Evolutionary conservation across 371 early-diverging fungal genomes (phyloP).

Genomic region (Syncephalastrum sp.): DNA sequence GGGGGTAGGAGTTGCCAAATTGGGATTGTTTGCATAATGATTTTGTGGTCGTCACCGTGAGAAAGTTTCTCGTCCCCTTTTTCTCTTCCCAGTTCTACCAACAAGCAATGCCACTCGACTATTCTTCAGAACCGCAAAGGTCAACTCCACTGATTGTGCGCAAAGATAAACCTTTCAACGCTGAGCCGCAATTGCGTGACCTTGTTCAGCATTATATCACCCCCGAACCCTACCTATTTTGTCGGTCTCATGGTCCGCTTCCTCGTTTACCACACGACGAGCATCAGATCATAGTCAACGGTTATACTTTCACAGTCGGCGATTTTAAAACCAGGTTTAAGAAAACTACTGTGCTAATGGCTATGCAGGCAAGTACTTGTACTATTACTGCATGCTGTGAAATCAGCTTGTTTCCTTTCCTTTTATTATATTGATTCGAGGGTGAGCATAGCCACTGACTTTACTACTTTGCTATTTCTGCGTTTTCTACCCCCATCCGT

Average conservation of each 20-base stretch:
- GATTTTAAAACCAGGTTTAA: constrained; percentile 33
- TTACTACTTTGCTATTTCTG: background rate
- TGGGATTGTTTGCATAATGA: too few species aligned
- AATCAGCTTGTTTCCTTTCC: background rate
- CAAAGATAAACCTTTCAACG: constrained; percentile 56
- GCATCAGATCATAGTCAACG: constrained; percentile 5
- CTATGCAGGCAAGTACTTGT: constrained; percentile 39
- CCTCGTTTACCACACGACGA: constrained; percentile 36
- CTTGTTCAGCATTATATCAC: constrained; percentile 55
- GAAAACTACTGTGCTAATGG: constrained; percentile 35
- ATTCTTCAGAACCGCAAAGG: too few species aligned
- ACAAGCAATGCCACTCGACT: too few species aligned
- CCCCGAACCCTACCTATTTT: constrained; percentile 53
- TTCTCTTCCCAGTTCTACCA: too few species aligned
- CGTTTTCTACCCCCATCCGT: background rate
- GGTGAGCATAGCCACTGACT: background rate
- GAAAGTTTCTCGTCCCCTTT: too few species aligned
- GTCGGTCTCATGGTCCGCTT: constrained; percentile 86
- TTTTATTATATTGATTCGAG: background rate
- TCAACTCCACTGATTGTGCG: constrained; percentile 32
- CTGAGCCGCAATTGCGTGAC: constrained; percentile 49
- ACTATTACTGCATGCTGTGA: background rate
- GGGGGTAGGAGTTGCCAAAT: too few species aligned
- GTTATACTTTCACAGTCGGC: constrained; percentile 5
- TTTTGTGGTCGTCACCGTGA: too few species aligned